Base-by-base conservation (phyloP, 2,329 filamentous ascomycete species). In the Alternaria panax region DNA sequence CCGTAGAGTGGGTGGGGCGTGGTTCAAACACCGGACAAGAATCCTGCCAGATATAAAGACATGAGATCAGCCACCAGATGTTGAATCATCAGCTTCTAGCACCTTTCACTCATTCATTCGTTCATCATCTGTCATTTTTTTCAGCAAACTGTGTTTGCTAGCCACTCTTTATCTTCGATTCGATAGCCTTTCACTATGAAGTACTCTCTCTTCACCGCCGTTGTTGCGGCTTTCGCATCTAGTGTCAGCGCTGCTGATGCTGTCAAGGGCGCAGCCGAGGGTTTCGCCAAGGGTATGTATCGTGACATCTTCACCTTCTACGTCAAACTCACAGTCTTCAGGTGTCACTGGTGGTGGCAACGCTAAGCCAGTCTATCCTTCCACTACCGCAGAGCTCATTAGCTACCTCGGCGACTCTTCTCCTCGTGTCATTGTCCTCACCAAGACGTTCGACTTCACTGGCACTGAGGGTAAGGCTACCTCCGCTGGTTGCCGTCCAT, bases 351-450 rank as follows among this genome's bases (percentile, higher is more conserved):
- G 68, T 56, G 68, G 68, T 46, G 67, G 68, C 30, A 64, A 46
- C 32, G 66, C 68, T 18, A 47, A 62, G 2, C 67, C 68, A 5
- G 68, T 71, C 36, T 70, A 71, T 58, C 68, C 68, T 11, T 54
- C 58, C 18, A 66, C 66, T 22, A 71, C 59, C 41, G 80, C 77
- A 24, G 80, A 90, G 81, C 83, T 89, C 46, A 83, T 85, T 73
- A 82, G 79, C 38, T 89, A 88, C 78, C 83, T 90, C 5, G 80
- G 80, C 8, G 86, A 88, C 73, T 77, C 75, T 54, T 72, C 79
- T 20, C 68, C 87, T 12, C 83, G 86, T 24, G 83, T 85, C 60
- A 88, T 90, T 66, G 80, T 89, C 54, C 79, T 89, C 27, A 81
- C 82, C 71, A 84, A 86, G 68, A 74, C 74, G 46, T 83, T 84